Evolutionary conservation across 129 eudicot genomes (phyloP), one percentile per base, ranked within the genome.

Genomic region (Arctium lappa): DNA sequence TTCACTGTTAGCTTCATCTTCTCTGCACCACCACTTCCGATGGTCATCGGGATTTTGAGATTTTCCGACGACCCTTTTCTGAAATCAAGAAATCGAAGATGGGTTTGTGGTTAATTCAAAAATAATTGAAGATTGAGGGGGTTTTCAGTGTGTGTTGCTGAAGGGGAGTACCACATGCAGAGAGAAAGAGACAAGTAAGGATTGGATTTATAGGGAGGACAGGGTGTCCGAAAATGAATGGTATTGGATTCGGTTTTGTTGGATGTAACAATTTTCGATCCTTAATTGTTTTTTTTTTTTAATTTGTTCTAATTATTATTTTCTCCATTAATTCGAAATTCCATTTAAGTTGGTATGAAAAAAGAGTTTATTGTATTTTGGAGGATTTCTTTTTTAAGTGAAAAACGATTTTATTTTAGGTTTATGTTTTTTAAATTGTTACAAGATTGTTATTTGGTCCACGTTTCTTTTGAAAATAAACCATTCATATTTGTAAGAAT

Each of bases 1-100:
- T 74, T 84, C 3, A 79, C 29, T 32, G 76, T 74, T 27, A 79
- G 27, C 16, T 84, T 79, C 87, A 84, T 79, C 44, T 48, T 53
- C 30, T 65, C 38, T 1, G 42, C 5, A 37, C 13, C 62, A 27
- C 27, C 15, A 31, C 37, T 2, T 68, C 62, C 74, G 10, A 39
- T 79, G 0, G 74, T 66, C 74, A 79, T 40, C 74, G 72, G 36
- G 16, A 6, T 56, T 33, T 34, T 22, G 12, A 77, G 81, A 77
- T 77, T 62, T 39, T 77, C 34, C 42, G 11, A 39, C 31, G 71
- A 56, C 70, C 46, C 80, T 76, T 77, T 34, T 22, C 11, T 15
- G 40, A 8, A 68, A 39, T 27, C 6, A 16, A 78, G 30, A 6
- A 40, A 29, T 63, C 16, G 50, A 11, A 78, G 60, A 15, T 38